Percentiles rank a stretch among this genome's conserved stretches.
phyloP scores from a whole-genome alignment of 2,329 filamentous ascomycete species.

The Emericellopsis atlantica region DNA sequence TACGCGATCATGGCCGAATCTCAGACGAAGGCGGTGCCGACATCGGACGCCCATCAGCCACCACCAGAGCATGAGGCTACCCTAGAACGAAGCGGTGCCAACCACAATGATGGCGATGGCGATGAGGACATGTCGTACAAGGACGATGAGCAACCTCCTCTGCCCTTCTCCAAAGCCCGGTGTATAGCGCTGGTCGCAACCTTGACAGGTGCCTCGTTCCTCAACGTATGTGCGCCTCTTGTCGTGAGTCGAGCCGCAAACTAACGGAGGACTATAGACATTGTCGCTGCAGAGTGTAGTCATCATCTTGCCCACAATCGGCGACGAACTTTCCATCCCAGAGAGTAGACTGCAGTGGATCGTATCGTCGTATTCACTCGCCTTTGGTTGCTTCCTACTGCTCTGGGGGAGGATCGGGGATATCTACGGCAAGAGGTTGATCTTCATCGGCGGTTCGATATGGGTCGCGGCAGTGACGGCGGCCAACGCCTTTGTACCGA shows the following conservation, averaged over 20 bases:
- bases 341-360: constrained; percentile 52
- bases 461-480: constrained; percentile 49
- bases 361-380: constrained; percentile 50
- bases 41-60: no score
- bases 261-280: constrained; percentile 21
- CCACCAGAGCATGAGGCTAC: no score
- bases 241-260: not conserved
- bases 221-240: constrained; percentile 28
- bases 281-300: constrained; percentile 46
- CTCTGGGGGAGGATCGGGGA: constrained; percentile 57
- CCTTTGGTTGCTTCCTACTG: constrained; percentile 56
- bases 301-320: constrained; percentile 51
- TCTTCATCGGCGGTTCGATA: constrained; percentile 51
- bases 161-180: constrained; percentile 33
- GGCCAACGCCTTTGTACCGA: constrained; percentile 49
- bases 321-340: constrained; percentile 40
- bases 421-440: constrained; percentile 51
- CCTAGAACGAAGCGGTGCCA: no score
- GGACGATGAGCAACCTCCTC: constrained; percentile 9
- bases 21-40: no score
- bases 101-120: no score
- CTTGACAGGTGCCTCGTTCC: constrained; percentile 40
- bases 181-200: constrained; percentile 42
- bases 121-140: not conserved
- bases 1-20: no score